Conservation (phyloP, 306 rosid genomes). For the Gillenia trifoliata region DNA sequence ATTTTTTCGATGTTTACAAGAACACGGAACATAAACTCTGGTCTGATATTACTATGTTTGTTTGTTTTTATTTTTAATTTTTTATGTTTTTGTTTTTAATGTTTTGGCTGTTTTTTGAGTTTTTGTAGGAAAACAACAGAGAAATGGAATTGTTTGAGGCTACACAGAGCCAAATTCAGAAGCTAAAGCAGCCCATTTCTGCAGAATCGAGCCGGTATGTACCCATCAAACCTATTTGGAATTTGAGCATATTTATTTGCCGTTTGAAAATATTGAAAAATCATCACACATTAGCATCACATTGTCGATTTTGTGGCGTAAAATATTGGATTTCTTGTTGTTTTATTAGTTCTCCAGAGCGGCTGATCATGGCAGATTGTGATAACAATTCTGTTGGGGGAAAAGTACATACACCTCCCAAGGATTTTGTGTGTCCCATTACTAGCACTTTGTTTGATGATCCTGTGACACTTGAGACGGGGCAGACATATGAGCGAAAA, state of each 20-base stretch:
- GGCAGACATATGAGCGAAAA: slow-evolving; percentile 84
- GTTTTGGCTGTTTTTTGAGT: slow-evolving; percentile 12
- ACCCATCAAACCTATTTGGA: not conserved
- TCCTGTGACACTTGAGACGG: slow-evolving; percentile 95
- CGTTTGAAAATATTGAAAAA: not conserved
- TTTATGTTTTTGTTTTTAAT: slow-evolving; percentile 1
- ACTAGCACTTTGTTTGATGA: slow-evolving; percentile 84
- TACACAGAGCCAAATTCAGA: slow-evolving; percentile 34
- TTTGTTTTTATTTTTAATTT: not conserved
- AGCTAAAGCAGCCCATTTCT: slow-evolving; percentile 38
- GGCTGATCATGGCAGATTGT: slow-evolving; percentile 38
- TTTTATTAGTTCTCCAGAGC: slow-evolving; percentile 39
- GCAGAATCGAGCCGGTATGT: slow-evolving; percentile 52
- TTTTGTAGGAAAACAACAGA: slow-evolving; percentile 52
- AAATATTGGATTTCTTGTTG: slow-evolving; percentile 30
- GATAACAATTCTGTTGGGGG: slow-evolving; percentile 34
- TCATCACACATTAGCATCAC: slow-evolving; percentile 7
- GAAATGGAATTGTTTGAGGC: slow-evolving; percentile 40
- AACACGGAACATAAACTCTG: not conserved
- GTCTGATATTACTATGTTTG: slow-evolving; percentile 46
- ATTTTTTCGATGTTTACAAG: slow-evolving; percentile 25
- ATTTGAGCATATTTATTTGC: not conserved
- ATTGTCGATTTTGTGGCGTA: slow-evolving; percentile 17
- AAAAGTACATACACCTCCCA: slow-evolving; percentile 50
- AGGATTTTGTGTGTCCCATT: slow-evolving; percentile 91